phyloP scores from a whole-genome alignment of 1,139 yeast species.

The Torulaspora pretoriensis region DNA sequence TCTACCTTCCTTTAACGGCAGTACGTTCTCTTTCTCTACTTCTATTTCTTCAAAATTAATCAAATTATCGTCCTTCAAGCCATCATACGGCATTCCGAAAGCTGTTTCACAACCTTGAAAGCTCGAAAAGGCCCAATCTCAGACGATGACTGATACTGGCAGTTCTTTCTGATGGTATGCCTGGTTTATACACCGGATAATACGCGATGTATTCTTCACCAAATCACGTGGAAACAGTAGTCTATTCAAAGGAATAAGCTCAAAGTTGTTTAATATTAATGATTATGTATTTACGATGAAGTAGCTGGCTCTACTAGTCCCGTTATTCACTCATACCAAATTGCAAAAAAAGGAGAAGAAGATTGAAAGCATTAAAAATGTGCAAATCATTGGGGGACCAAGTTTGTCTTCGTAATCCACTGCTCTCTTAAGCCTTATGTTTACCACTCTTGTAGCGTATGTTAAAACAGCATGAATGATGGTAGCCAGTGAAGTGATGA shows the following conservation, averaged over 20 bases:
- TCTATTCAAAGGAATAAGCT: neutral
- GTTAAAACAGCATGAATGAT: conserved; percentile 67
- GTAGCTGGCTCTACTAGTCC: neutral
- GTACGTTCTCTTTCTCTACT: conserved; percentile 74
- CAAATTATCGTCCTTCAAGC: conserved; percentile 2
- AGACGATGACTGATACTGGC: neutral
- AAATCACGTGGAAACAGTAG: conserved; percentile 3
- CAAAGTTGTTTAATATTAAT: neutral
- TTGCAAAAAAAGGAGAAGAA: conserved; percentile 58
- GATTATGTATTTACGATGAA: conserved; percentile 5
- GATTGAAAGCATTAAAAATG: conserved; percentile 66
- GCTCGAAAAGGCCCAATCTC: neutral
- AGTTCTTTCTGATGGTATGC: neutral
- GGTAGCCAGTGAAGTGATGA: conserved; percentile 70
- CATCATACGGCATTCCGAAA: conserved; percentile 7
- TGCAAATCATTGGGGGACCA: conserved; percentile 84
- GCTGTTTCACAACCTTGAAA: neutral
- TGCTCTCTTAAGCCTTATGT: conserved; percentile 77
- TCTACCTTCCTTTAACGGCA: conserved; percentile 65
- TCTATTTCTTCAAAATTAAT: conserved; percentile 55
- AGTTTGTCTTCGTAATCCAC: conserved; percentile 80
- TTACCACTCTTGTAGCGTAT: conserved; percentile 77
- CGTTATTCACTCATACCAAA: conserved; percentile 8
- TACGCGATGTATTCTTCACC: neutral
- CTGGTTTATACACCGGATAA: neutral